Evolutionary conservation across 2,329 filamentous ascomycete genomes (phyloP).

Genomic region (Fusarium oligoseptatum): DNA sequence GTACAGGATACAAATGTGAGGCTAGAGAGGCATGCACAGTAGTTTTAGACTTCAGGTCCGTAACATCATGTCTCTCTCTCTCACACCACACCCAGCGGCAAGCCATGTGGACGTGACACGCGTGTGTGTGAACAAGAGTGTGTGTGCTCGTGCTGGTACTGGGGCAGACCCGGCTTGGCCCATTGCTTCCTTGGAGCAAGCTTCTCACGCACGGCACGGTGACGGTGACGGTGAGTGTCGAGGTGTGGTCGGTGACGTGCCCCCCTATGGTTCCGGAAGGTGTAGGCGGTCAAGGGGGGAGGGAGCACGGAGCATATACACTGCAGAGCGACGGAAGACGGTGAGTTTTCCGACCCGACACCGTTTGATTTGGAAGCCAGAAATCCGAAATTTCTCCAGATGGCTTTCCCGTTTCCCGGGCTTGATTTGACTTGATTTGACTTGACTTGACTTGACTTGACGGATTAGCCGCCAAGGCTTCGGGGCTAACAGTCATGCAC

Average conservation of each 20-base stretch:
- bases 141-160: neutral
- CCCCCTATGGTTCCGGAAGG: neutral
- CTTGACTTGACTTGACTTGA: neutral
- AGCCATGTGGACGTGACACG: constrained; percentile 8
- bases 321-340: neutral
- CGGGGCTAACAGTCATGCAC: neutral
- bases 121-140: neutral
- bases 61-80: neutral
- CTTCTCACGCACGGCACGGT: neutral
- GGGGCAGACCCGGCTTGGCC: neutral
- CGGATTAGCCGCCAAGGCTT: constrained; percentile 6
- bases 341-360: neutral
- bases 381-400: neutral
- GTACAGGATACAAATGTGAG: constrained; percentile 27
- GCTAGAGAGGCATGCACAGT: neutral
- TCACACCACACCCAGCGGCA: neutral
- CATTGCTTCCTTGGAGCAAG: neutral
- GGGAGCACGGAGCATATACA: neutral
- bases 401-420: neutral
- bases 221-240: constrained; percentile 11
- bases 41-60: constrained; percentile 1
- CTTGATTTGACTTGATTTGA: neutral
- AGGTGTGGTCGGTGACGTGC: constrained; percentile 28
- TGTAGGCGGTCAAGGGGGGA: neutral
- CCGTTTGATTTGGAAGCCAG: constrained; percentile 3